Base-by-base conservation (phyloP, 1,284 basidiomycete species). In the Heterobasidion annosum region DNA sequence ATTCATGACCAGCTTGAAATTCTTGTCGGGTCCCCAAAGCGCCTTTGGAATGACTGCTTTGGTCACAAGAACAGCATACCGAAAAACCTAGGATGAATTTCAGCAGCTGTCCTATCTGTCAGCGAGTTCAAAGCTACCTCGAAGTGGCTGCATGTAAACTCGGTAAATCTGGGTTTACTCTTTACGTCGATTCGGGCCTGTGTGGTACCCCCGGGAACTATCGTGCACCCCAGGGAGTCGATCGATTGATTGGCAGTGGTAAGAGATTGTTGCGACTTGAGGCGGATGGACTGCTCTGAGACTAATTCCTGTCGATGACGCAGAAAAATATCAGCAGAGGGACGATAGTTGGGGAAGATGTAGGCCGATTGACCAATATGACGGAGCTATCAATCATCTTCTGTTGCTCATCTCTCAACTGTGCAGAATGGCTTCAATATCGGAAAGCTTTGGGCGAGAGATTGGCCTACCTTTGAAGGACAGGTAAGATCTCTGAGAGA, bases 21-120 rank as follows among this genome's bases (percentile, higher is more conserved):
- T 99, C 50, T 68, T 69, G 19, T 75, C 67, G 16, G 82, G 85
- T 2, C 96, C 96, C 82, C 93, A 91, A 51, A 97, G 78, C 4
- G 76, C 74, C 15, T 77, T 73, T 0, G 94, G 90, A 44, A 98
- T 81, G 2, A 97, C 78, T 1, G 73, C 65, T 43, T 82, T 81
- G 0, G 92, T 82, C 19, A 89, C 75, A 0, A 81, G 64, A 1
- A 73, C 70, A 4, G 82, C 78, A 68, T 84, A 96, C 16, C 83
- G 75, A 61, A 77, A 83, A 43, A 97, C 88, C 88, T 91, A 42
- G 10, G 55, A 4, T 8, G 15, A 46, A 40, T 32, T 45, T 58
- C 34, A 56, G 48, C 45, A 47, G 9, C 58, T 43, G 8, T 32
- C 47, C 34, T 54, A 40, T 40, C 12, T 8, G 4, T n/a, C 2